These are phyloP conservation scores for Onygena corvina DNA, from an alignment of 2,329 filamentous ascomycete genomes.

Conservation along the genomic window DNA sequence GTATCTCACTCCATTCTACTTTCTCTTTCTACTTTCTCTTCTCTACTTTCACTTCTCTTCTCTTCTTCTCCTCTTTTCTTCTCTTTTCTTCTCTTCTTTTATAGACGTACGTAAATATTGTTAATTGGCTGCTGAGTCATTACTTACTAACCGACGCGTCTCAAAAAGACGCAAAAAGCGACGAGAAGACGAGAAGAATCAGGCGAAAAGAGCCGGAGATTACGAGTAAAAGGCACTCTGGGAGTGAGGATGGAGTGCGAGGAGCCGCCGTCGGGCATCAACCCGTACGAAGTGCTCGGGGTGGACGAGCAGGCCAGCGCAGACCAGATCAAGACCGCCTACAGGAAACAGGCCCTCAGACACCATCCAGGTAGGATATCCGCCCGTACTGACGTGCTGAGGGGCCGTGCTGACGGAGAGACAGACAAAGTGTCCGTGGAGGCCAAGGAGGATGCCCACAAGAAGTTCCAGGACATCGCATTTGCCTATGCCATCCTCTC, in stretches of 20 bases:
- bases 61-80: too few relatives aligned
- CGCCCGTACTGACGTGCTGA: not conserved
- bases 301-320: conserved; percentile 59
- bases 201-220: too few relatives aligned
- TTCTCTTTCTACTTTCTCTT: too few relatives aligned
- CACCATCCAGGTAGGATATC: conserved; percentile 61
- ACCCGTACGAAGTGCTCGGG: conserved; percentile 69
- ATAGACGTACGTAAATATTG: too few relatives aligned
- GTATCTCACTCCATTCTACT: too few relatives aligned
- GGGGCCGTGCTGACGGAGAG: not conserved
- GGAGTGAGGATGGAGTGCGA: conserved; percentile 21
- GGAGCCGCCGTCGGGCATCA: conserved; percentile 54
- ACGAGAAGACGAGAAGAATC: too few relatives aligned
- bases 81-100: too few relatives aligned
- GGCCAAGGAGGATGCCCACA: conserved; percentile 60
- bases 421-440: conserved; percentile 63
- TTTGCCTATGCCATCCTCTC: conserved; percentile 92
- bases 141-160: not conserved
- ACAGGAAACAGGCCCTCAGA: conserved; percentile 78
- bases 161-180: too few relatives aligned
- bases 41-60: too few relatives aligned
- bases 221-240: too few relatives aligned
- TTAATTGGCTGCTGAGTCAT: not conserved
- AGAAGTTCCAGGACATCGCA: conserved; percentile 76
- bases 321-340: conserved; percentile 76